phyloP scores from a whole-genome alignment of 1,139 yeast genomes.

The Pneumocystis sp. region DNA sequence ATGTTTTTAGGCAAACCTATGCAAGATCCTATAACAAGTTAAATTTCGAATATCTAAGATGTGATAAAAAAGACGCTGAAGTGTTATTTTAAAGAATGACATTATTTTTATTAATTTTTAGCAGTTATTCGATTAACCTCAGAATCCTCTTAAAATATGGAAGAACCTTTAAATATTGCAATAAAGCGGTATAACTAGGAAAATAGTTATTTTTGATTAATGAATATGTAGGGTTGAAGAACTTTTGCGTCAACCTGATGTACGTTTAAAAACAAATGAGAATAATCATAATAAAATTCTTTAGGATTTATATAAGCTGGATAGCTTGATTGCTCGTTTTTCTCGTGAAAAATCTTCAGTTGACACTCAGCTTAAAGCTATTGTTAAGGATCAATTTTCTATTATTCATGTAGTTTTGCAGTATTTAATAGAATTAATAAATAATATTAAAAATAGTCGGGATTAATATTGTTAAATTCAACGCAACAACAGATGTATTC shows the following conservation, averaged over 20 bases:
- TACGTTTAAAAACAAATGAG: slow-evolving; percentile 7
- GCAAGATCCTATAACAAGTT: slow-evolving; percentile 50
- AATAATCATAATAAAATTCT: slow-evolving; percentile 4
- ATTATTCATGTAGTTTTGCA: slow-evolving; percentile 26
- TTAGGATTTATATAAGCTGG: slow-evolving; percentile 41
- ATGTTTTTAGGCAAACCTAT: slow-evolving; percentile 68
- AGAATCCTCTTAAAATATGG: background rate
- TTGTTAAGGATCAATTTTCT: slow-evolving; percentile 47
- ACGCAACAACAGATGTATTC: slow-evolving; percentile 21
- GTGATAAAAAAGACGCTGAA: background rate
- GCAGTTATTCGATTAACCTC: too few relatives aligned
- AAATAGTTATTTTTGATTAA: background rate
- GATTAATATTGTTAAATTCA: slow-evolving; percentile 21
- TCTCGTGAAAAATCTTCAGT: slow-evolving; percentile 53
- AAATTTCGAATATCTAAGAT: background rate
- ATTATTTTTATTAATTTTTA: background rate
- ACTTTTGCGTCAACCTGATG: slow-evolving; percentile 20
- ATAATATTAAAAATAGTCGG: slow-evolving; percentile 14
- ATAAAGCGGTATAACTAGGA: background rate
- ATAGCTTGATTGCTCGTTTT: slow-evolving; percentile 43
- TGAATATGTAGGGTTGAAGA: slow-evolving; percentile 16
- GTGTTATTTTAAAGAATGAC: background rate
- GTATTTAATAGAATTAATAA: slow-evolving; percentile 4
- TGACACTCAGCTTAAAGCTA: slow-evolving; percentile 55
- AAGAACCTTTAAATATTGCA: background rate